Percentiles rank a stretch among this genome's conserved stretches.
Evolutionary conservation across 768 basidiomycete genomes (phyloP).

Genomic region (Russula olivacea): DNA sequence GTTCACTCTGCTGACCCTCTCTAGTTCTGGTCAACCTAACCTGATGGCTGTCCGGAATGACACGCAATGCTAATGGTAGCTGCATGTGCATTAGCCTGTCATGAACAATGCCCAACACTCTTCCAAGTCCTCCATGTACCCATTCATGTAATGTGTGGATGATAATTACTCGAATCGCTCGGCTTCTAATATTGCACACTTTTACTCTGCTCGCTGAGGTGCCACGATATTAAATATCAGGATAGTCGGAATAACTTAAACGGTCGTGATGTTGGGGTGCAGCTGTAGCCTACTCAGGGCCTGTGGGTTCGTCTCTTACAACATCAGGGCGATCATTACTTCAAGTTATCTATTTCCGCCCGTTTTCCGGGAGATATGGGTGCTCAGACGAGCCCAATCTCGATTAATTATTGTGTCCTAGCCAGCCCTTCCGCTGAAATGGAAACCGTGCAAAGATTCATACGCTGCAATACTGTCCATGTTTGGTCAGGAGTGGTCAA

Average conservation of each 20-base stretch:
- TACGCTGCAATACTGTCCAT: neutral
- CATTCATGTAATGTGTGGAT: neutral
- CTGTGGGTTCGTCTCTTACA: too few relatives aligned
- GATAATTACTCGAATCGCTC: neutral
- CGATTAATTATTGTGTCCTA: neutral
- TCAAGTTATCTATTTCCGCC: too few relatives aligned
- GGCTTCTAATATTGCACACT: neutral
- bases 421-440: neutral
- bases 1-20: neutral
- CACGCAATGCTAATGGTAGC: neutral
- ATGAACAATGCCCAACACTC: neutral
- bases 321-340: too few relatives aligned
- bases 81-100: neutral
- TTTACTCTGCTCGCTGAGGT: too few relatives aligned
- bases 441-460: too few relatives aligned
- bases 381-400: neutral
- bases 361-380: too few relatives aligned
- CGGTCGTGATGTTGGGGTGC: too few relatives aligned
- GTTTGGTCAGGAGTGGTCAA: neutral
- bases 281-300: too few relatives aligned
- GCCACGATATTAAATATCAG: too few relatives aligned
- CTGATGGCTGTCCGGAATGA: neutral
- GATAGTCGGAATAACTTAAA: too few relatives aligned
- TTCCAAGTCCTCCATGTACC: neutral
- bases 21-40: constrained; percentile 15